Percentiles rank a stretch among this genome's conserved stretches.
Conservation (phyloP, 257 asterid species). For the Eucommia ulmoides region DNA sequence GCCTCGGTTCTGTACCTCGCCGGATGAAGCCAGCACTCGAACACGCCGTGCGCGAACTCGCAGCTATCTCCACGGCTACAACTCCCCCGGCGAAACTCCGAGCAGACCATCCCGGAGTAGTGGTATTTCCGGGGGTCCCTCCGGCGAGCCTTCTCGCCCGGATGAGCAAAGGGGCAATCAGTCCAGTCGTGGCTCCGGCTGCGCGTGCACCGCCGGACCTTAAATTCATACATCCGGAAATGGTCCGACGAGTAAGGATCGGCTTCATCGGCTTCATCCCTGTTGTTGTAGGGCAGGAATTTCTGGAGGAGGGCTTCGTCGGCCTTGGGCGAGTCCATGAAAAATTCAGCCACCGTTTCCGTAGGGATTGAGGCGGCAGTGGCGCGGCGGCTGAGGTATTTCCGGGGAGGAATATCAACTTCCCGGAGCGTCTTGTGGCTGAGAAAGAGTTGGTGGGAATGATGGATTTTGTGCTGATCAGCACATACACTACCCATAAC, state of each 20-base stretch:
- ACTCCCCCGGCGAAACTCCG: slow-evolving; percentile 71
- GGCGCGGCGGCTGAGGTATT: slow-evolving; percentile 43
- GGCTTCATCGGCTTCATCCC: slow-evolving; percentile 26
- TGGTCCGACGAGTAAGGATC: slow-evolving; percentile 83
- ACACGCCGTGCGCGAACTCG: slow-evolving; percentile 83
- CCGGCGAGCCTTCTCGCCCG: slow-evolving; percentile 88
- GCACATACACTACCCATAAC: slow-evolving; percentile 49
- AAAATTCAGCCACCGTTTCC: slow-evolving; percentile 6
- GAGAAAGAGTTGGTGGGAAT: slow-evolving; percentile 61
- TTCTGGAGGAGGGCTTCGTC: slow-evolving; percentile 46
- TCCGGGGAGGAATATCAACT: slow-evolving; percentile 76
- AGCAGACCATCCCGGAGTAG: slow-evolving; percentile 71
- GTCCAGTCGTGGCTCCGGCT: slow-evolving; percentile 99
- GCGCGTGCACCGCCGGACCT: slow-evolving; percentile 79
- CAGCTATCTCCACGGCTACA: slow-evolving; percentile 65
- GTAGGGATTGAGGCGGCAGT: slow-evolving; percentile 6
- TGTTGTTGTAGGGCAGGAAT: slow-evolving; percentile 56
- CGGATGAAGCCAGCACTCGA: slow-evolving; percentile 97
- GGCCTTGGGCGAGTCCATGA: slow-evolving; percentile 36
- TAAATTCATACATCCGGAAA: slow-evolving; percentile 83
- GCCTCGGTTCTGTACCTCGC: slow-evolving; percentile 86
- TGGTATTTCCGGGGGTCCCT: slow-evolving; percentile 77
- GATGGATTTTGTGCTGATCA: slow-evolving; percentile 50
- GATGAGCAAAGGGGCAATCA: slow-evolving; percentile 96
- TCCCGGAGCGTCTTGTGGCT: slow-evolving; percentile 56